Base-by-base conservation (phyloP, 257 asterid genomes). In the Sherardia arvensis region DNA sequence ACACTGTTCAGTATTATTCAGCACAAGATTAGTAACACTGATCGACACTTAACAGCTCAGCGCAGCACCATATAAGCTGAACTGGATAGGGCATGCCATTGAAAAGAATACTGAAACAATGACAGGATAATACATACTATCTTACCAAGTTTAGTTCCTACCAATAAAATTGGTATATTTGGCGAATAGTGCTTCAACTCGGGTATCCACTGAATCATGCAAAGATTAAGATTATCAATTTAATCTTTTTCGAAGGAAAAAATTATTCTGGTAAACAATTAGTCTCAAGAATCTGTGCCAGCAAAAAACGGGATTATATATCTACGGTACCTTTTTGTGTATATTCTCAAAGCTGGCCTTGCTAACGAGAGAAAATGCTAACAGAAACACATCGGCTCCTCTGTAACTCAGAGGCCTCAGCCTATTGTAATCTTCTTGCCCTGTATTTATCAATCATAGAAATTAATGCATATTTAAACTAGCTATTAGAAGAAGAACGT, bases 391-490 rank as follows among this genome's bases (percentile, higher is more conserved):
- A 80, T 89, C 97, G 66, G 97, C 97, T 49, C 97, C 97, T 76
- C 97, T 84, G 4, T 89, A 89, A 71, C 97, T 89, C 32, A 89
- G 76, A 59, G 97, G 97, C 62, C 97, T 70, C 47, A 89, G 65
- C 66, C 97, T 87, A 64, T 89, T 89, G 75, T 89, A 89, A 74
- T 89, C 97, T 77, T 89, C 97, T 65, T 89, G 97, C 61, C 97
- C 97, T 90, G 80, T 40, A 47, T 23, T 5, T 21, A 5, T 49
- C 25, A n/a, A n/a, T 30, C 34, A 3, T 6, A 30, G 6, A 30
- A 30, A 30, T 2, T 30, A 30, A 30, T 6, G 3, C 34, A 30
- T 30, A 30, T 30, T 2, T 30, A 30, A 2, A 6, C 34, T 2
- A 30, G 6, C 34, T 30, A 6, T 6, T 3, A 30, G 34, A 40